phyloP scores from a whole-genome alignment of 768 basidiomycete genomes.

The Pleurotus cornucopiae region DNA sequence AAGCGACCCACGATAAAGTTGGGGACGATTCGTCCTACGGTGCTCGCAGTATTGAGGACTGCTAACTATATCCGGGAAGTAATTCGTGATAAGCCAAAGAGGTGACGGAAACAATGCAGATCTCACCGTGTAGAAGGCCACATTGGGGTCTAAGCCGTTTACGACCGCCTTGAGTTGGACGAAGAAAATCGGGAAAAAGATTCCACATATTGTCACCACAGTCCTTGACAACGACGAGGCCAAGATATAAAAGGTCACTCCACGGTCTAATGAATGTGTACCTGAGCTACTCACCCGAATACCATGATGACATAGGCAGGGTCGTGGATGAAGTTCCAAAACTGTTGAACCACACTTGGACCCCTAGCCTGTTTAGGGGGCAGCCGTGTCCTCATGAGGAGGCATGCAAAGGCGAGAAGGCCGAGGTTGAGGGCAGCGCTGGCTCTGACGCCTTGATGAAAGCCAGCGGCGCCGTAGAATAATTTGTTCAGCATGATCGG shows the following conservation, averaged over 20 bases:
- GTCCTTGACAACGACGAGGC: neutral
- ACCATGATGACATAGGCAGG: conserved; percentile 38
- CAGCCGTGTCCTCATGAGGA: conserved; percentile 37
- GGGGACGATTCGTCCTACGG: conserved; percentile 31
- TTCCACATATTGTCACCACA: neutral
- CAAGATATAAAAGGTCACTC: neutral
- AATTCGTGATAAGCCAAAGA: conserved; percentile 7
- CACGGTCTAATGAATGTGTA: neutral
- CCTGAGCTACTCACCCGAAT: conserved; percentile 30
- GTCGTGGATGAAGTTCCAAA: conserved; percentile 36
- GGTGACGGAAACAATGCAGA: neutral
- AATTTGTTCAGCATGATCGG: conserved; percentile 60
- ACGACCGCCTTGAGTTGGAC: conserved; percentile 49
- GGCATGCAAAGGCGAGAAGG: conserved; percentile 30
- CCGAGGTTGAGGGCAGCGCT: conserved; percentile 39
- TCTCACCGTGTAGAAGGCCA: conserved; percentile 56
- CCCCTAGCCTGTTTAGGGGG: conserved; percentile 29
- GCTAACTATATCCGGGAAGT: conserved; percentile 24
- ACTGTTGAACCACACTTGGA: conserved; percentile 21
- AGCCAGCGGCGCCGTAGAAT: conserved; percentile 41
- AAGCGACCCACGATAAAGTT: conserved; percentile 25
- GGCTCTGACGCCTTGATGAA: conserved; percentile 49
- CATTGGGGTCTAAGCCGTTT: conserved; percentile 37
- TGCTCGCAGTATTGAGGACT: conserved; percentile 31
- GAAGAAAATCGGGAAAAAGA: conserved; percentile 53